Evolutionary conservation across 768 basidiomycete genomes (phyloP), one percentile per base, ranked within the genome.

Genomic region (Macrolepiota albuminosa): DNA sequence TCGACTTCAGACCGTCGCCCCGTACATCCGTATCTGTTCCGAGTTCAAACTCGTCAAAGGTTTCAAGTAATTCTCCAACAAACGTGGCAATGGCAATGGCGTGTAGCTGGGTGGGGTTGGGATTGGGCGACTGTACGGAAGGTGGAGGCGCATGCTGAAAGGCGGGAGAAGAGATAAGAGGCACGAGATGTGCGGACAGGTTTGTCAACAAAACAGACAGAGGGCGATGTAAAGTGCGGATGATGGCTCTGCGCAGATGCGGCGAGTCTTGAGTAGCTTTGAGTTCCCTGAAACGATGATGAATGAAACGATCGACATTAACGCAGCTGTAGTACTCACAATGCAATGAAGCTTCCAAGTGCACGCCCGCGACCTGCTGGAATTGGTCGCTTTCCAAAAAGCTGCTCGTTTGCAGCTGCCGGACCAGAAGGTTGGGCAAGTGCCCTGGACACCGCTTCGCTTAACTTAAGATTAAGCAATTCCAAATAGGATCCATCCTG

Each of bases 401-500:
- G 70, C 43, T 78, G 70, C 61, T 91, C 89, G 57, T 70, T 72
- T 11, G 77, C 70, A 50, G 72, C 64, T 18, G 79, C 78, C 24
- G 85, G 77, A 31, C 85, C 84, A 2, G 77, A 67, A 14, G 89
- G 87, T 64, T 87, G 87, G 24, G 81, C 78, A 53, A 93, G 76
- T 3, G 89, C 86, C 72, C 83, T 89, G 57, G 89, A 88, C 14
- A 91, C 88, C 0, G 88, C 89, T 71, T 93, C 91, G 67, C 87
- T 91, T 48, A 93, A 76, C 68, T 88, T 91, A 57, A 91, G 76
- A 64, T 86, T 80, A 48, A 93, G 81, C 59, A 85, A 82, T 69
- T 91, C 87, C 56, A 92, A 77, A 72, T 91, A 93, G 13, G 89
- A 89, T 58, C 87, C 88, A 70, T 92, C 90, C 64, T 90, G 90